Conservation (phyloP, 176 grass and related monocot genomes). For the Microstegium vimineum region DNA sequence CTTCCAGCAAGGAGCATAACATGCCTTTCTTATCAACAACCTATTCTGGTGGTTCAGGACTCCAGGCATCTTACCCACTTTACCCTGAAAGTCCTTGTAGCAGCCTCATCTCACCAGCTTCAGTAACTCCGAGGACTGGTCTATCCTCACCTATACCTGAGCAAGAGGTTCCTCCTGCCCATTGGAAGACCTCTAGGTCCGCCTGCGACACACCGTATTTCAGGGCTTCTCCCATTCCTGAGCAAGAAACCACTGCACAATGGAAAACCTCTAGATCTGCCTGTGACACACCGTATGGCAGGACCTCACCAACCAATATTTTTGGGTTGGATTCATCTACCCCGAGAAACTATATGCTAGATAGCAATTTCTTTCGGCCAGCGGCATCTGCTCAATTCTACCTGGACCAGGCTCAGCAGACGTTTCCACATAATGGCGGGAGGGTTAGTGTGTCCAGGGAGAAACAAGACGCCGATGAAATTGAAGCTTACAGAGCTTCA, state of each 20-base stretch:
- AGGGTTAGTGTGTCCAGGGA: conserved; percentile 90
- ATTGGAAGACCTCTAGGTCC: conserved; percentile 68
- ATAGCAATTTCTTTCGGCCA: conserved; percentile 69
- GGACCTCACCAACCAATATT: conserved; percentile 56
- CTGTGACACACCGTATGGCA: conserved; percentile 73
- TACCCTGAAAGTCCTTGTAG: conserved; percentile 80
- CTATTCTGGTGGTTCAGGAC: conserved; percentile 56
- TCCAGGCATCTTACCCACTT: conserved; percentile 71
- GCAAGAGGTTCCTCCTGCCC: conserved; percentile 55
- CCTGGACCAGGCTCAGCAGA: conserved; percentile 90
- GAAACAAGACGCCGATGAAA: conserved; percentile 89
- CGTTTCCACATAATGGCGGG: conserved; percentile 61
- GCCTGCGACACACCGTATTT: conserved; percentile 73
- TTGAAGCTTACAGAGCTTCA: conserved; percentile 98
- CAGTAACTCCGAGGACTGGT: conserved; percentile 80
- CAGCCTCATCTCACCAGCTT: conserved; percentile 87
- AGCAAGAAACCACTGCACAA: conserved; percentile 53
- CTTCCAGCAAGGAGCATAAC: conserved; percentile 53
- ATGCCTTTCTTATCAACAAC: conserved; percentile 51
- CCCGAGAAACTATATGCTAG: conserved; percentile 67
- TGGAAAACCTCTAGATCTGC: conserved; percentile 77
- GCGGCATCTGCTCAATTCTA: conserved; percentile 78
- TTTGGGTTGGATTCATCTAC: conserved; percentile 71
- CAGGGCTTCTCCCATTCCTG: conserved; percentile 54
- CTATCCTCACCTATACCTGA: conserved; percentile 78